Conservation (phyloP, 1,284 basidiomycete genomes). For the Fomitopsis schrenkii region DNA sequence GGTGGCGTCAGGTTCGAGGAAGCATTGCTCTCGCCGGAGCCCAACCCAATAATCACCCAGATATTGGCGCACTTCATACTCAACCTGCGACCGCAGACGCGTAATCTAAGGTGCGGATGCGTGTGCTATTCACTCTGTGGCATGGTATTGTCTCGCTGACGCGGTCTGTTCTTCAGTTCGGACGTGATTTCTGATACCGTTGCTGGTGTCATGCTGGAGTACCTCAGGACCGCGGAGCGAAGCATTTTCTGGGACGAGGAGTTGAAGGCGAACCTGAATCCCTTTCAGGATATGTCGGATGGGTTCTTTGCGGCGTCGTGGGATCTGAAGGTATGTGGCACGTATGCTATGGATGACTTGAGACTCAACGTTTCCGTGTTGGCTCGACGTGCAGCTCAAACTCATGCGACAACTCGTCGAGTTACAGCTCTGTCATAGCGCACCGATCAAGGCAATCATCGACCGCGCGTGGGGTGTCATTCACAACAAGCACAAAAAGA, state of each 20-base stretch:
- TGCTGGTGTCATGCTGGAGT: slow-evolving; percentile 60
- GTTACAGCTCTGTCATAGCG: slow-evolving; percentile 64
- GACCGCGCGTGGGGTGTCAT: slow-evolving; percentile 81
- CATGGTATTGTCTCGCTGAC: slow-evolving; percentile 29
- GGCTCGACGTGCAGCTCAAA: slow-evolving; percentile 50
- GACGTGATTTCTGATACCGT: slow-evolving; percentile 75
- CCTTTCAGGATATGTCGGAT: slow-evolving; percentile 55
- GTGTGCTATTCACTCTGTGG: slow-evolving; percentile 22
- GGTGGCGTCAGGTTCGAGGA: slow-evolving; percentile 59
- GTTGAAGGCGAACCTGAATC: slow-evolving; percentile 60
- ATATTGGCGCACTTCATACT: slow-evolving; percentile 71
- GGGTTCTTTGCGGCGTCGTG: slow-evolving; percentile 73
- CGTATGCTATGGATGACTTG: slow-evolving; percentile 12
- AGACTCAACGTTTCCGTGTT: slow-evolving; percentile 5
- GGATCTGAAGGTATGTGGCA: slow-evolving; percentile 66
- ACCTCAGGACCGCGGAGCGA: slow-evolving; percentile 65
- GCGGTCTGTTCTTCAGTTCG: slow-evolving; percentile 43
- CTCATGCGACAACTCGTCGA: slow-evolving; percentile 77
- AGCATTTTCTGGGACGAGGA: slow-evolving; percentile 76
- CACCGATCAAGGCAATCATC: slow-evolving; percentile 63
- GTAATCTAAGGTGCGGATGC: slow-evolving; percentile 73
- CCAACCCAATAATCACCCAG: slow-evolving; percentile 64
- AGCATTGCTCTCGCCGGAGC: slow-evolving; percentile 63
- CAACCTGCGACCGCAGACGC: slow-evolving; percentile 77
- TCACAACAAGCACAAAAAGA: slow-evolving; percentile 79